These are phyloP conservation scores for Solanum raphanifolium DNA, from an alignment of 257 asterid species.

Conservation along the genomic window DNA sequence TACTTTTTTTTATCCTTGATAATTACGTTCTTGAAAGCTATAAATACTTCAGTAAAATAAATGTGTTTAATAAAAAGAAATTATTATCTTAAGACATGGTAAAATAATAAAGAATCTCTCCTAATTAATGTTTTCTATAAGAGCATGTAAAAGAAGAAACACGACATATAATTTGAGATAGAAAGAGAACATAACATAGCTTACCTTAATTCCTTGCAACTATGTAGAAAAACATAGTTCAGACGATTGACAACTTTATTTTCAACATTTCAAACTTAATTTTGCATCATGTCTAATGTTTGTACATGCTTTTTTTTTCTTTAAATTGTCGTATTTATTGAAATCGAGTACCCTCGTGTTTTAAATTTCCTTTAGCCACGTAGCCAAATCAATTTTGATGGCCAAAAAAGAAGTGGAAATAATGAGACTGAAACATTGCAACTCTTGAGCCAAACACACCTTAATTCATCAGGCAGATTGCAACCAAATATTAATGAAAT, in stretches of 20 bases:
- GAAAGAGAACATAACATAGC: not conserved
- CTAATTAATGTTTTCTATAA: not conserved
- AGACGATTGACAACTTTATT: not conserved
- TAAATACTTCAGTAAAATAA: not conserved
- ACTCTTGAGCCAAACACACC: constrained; percentile 43
- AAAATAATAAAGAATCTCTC: not conserved
- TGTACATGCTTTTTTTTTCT: constrained; percentile 51
- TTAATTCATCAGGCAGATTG: constrained; percentile 18
- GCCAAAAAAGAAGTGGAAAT: constrained; percentile 27
- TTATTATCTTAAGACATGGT: not conserved
- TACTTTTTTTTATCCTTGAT: not conserved
- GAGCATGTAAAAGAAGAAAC: not conserved
- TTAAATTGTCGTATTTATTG: constrained; percentile 43
- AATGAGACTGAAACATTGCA: constrained; percentile 43
- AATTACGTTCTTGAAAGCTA: not conserved
- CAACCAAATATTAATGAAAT: not conserved
- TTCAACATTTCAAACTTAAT: not conserved
- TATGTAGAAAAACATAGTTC: not conserved
- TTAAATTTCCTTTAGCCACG: constrained; percentile 11
- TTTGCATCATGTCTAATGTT: not conserved
- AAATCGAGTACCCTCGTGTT: constrained; percentile 24
- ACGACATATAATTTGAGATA: not conserved
- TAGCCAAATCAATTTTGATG: constrained; percentile 4
- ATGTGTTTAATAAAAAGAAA: not conserved
- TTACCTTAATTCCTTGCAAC: not conserved